Percentiles rank a stretch among this genome's conserved stretches.
Evolutionary conservation across 192 early-diverging fungal species (phyloP).

Genomic region (Backusella sp.): DNA sequence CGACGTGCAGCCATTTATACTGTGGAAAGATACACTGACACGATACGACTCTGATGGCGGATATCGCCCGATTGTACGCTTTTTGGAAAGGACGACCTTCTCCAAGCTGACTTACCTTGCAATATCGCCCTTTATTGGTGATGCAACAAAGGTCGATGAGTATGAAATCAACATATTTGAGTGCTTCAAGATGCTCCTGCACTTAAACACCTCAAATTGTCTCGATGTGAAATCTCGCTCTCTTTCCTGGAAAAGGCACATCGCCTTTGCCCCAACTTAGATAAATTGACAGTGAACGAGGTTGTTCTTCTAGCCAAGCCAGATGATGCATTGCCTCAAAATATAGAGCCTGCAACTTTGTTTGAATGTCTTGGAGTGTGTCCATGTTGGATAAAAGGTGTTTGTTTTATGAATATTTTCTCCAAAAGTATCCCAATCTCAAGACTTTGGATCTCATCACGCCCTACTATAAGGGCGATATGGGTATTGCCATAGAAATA

Average conservation of each 20-base stretch:
- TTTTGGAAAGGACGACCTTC: too few species aligned
- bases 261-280: not conserved
- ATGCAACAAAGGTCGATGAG: not conserved
- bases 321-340: not conserved
- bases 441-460: too few species aligned
- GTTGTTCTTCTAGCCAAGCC: too few species aligned
- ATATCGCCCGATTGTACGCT: too few species aligned
- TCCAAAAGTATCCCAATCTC: too few species aligned
- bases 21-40: not conserved
- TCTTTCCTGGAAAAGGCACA: not conserved
- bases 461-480: too few species aligned
- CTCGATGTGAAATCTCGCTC: not conserved
- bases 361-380: too few species aligned
- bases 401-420: too few species aligned
- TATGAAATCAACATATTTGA: not conserved
- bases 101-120: not conserved
- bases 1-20: not conserved
- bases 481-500: too few species aligned
- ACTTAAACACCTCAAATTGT: not conserved
- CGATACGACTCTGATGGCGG: not conserved
- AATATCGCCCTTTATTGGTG: not conserved
- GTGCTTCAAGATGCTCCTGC: not conserved
- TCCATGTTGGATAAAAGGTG: too few species aligned
- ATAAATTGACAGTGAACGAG: not conserved
- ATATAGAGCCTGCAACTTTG: not conserved